Evolutionary conservation across 805 yeast species (phyloP), one percentile per base, ranked within the genome.

Genomic region (Sporopachydermia lactativora): DNA sequence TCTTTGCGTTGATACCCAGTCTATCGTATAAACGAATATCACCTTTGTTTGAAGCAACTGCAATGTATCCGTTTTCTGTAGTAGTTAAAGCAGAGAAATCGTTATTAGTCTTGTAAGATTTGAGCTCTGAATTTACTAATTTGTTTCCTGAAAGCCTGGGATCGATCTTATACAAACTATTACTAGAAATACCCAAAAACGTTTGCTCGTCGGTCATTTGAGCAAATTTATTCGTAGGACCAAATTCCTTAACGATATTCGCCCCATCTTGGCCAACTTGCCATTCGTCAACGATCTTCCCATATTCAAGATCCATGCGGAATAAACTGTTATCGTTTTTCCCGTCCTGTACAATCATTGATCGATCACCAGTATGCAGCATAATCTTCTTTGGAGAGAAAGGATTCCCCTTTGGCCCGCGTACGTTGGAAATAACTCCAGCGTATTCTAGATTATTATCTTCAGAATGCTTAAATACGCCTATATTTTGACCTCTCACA

Each of bases 251-350:
- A 18, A 77, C 64, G 15, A 75, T 65, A 4, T 66, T 46, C 17
- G 59, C 60, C 15, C 56, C 64, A 40, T 70, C 69, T 17, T 64
- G 66, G 16, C 55, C 51, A 15, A 81, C 65, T 28, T 68, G 61
- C 92, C 94, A 86, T 53, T 83, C 92, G 54, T 86, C 95, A n/a
- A 86, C 80, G 41, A 86, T 69, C 52, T 77, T 65, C 11, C 95
- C 96, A 43, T 75, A 68, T 52, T 73, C 81, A 39, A 86, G 58
- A 60, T 86, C 96, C 85, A 85, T 71, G 48, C 74, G 71, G 60
- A 69, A 82, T 38, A 86, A 54, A 19, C 63, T 66, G 36, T 65
- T 60, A 16, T 52, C 51, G 35, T 66, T 59, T 3, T 57, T 52
- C 2, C 65, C 61, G 51, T 73, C 76, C 50, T 79, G 83, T 49